Evolutionary conservation across 2,329 filamentous ascomycete genomes (phyloP).

Genomic region (Colletotrichum simmondsii): DNA sequence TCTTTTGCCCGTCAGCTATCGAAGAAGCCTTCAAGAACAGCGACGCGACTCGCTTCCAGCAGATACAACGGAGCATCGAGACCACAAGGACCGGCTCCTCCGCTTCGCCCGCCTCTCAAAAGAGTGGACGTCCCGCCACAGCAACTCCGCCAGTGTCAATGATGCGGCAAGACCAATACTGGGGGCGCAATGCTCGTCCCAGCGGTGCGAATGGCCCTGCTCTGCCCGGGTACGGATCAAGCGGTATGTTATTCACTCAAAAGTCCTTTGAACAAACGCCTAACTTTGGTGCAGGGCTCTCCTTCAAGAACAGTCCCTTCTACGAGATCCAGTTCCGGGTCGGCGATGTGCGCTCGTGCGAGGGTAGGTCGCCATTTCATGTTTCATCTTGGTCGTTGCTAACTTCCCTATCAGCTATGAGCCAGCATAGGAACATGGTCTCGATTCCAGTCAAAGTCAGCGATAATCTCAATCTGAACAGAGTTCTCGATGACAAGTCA

Average conservation of each 20-base stretch:
- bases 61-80: conserved; percentile 55
- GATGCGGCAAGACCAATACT: conserved; percentile 18
- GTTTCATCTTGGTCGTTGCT: conserved; percentile 8
- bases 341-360: conserved; percentile 73
- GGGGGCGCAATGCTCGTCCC: conserved; percentile 21
- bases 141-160: conserved; percentile 8
- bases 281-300: conserved; percentile 19
- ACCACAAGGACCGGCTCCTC: conserved; percentile 34
- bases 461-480: conserved; percentile 62
- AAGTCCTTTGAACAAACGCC: neutral
- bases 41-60: conserved; percentile 53
- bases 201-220: conserved; percentile 11
- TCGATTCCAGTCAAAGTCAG: conserved; percentile 58
- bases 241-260: neutral
- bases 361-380: conserved; percentile 65
- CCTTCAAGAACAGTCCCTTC: conserved; percentile 83
- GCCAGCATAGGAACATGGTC: conserved; percentile 61
- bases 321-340: conserved; percentile 77
- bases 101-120: conserved; percentile 29
- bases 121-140: conserved; percentile 16
- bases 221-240: conserved; percentile 12
- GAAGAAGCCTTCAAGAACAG: conserved; percentile 48
- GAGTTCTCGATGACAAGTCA: conserved; percentile 69
- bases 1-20: conserved; percentile 48
- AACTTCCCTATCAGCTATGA: conserved; percentile 63